These are phyloP conservation scores for Stagonosporopsis rhizophila DNA, from an alignment of 2,329 filamentous ascomycete genomes.

Conservation along the genomic window DNA sequence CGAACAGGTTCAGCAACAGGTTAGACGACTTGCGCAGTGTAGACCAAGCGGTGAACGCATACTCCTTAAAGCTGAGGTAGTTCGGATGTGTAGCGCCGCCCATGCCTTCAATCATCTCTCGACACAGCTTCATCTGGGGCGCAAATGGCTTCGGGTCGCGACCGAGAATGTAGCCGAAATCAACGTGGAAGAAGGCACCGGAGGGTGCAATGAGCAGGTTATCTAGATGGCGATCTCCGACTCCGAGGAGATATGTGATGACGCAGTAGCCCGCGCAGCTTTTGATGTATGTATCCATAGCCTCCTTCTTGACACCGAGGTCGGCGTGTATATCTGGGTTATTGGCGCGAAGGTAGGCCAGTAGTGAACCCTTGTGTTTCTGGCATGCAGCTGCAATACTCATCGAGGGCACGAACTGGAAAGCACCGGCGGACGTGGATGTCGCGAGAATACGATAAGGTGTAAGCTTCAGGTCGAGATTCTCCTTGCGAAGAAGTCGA, in stretches of 20 bases:
- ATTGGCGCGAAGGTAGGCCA: slow-evolving; percentile 85
- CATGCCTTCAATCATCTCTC: slow-evolving; percentile 99
- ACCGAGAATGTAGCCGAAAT: slow-evolving; percentile 97
- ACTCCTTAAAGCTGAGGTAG: slow-evolving; percentile 90
- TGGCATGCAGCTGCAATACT: slow-evolving; percentile 82
- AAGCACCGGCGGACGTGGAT: slow-evolving; percentile 84
- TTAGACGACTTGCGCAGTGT: slow-evolving; percentile 89
- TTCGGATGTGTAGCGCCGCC: slow-evolving; percentile 81
- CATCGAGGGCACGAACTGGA: slow-evolving; percentile 90
- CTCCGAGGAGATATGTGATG: slow-evolving; percentile 95
- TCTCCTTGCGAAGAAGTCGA: slow-evolving; percentile 91
- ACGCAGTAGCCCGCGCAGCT: slow-evolving; percentile 98
- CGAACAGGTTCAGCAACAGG: slow-evolving; percentile 92
- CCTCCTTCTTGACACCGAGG: slow-evolving; percentile 86
- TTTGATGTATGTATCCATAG: slow-evolving; percentile 93
- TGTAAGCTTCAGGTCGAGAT: slow-evolving; percentile 91
- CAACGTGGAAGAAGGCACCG: slow-evolving; percentile 96
- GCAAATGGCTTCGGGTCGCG: slow-evolving; percentile 97
- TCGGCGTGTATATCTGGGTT: slow-evolving; percentile 85
- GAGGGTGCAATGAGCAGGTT: slow-evolving; percentile 91
- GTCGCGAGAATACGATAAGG: slow-evolving; percentile 97
- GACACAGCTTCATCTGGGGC: slow-evolving; percentile 94
- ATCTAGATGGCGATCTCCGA: slow-evolving; percentile 94
- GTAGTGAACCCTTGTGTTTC: slow-evolving; percentile 78
- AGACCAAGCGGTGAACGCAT: slow-evolving; percentile 93